Evolutionary conservation across 1,139 yeast genomes (phyloP).

Genomic region (Yamadazyma buinensis): DNA sequence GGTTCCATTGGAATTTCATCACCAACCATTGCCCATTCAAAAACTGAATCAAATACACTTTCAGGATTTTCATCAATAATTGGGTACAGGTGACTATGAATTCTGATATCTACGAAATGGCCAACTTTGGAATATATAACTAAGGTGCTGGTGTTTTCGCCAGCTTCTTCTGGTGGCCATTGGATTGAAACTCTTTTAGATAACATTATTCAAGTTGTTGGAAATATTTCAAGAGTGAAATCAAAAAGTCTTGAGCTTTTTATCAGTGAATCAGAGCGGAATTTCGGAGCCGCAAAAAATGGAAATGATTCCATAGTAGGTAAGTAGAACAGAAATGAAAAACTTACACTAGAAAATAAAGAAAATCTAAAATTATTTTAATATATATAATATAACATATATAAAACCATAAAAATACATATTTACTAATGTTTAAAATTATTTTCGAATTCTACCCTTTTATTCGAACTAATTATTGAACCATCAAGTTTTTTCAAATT

Average conservation of each 20-base stretch:
- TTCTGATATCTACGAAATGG: slow-evolving; percentile 44
- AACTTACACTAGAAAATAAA: neutral
- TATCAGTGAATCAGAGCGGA: no score
- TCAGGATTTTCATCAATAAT: slow-evolving; percentile 12
- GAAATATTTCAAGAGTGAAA: slow-evolving; percentile 8
- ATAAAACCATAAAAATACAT: no score
- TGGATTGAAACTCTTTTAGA: slow-evolving; percentile 48
- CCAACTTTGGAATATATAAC: slow-evolving; percentile 46
- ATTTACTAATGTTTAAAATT: slow-evolving; percentile 2
- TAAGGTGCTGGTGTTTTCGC: slow-evolving; percentile 49
- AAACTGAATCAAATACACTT: slow-evolving; percentile 20
- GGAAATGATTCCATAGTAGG: no score
- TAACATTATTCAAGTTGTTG: slow-evolving; percentile 20
- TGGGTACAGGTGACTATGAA: slow-evolving; percentile 24
- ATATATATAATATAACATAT: neutral
- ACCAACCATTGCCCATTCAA: slow-evolving; percentile 39
- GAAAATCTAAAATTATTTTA: neutral
- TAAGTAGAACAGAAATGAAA: neutral
- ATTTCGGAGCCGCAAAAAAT: neutral
- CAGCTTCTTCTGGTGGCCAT: slow-evolving; percentile 45
- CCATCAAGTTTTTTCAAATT: slow-evolving; percentile 42
- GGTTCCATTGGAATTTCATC: slow-evolving; percentile 26
- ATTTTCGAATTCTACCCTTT: slow-evolving; percentile 5
- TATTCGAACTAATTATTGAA: slow-evolving; percentile 5
- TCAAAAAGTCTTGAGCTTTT: no score